phyloP scores from a whole-genome alignment of 2,329 filamentous ascomycete genomes.

The Stagonosporopsis tanaceti region DNA sequence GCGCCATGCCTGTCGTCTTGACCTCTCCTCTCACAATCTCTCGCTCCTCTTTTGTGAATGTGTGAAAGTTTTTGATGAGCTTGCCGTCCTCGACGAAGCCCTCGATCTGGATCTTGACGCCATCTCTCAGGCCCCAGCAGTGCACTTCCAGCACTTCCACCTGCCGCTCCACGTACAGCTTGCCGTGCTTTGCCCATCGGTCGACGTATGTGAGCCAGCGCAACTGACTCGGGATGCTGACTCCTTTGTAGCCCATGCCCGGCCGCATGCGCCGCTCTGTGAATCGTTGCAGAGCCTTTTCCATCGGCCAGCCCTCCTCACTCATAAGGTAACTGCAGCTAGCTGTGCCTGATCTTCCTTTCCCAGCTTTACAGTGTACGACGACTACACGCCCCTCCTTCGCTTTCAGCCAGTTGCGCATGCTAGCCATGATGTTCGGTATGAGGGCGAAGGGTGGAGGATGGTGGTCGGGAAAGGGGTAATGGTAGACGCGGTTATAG shows the following conservation, averaged over 20 bases:
- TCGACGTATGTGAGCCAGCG: conserved; percentile 90
- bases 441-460: conserved; percentile 91
- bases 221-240: conserved; percentile 92
- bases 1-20: conserved; percentile 52
- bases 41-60: conserved; percentile 77
- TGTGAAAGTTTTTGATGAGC: conserved; percentile 82
- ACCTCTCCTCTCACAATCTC: conserved; percentile 68
- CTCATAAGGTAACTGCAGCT: conserved; percentile 90
- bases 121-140: conserved; percentile 85
- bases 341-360: conserved; percentile 88
- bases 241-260: conserved; percentile 79
- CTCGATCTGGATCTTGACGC: conserved; percentile 86
- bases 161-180: conserved; percentile 81
- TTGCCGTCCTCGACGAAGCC: conserved; percentile 90
- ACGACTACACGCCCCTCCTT: conserved; percentile 74
- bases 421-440: conserved; percentile 87
- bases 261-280: conserved; percentile 89
- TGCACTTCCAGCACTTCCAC: conserved; percentile 90
- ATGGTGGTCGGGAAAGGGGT: conserved; percentile 96
- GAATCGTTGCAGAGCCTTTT: conserved; percentile 71
- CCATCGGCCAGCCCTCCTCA: conserved; percentile 75
- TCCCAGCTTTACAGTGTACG: conserved; percentile 97
- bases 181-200: conserved; percentile 78
- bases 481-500: conserved; percentile 84
- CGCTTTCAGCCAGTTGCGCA: conserved; percentile 81